phyloP scores from a whole-genome alignment of 176 grass and related monocot genomes.

The Hsuehochloa calcarea region DNA sequence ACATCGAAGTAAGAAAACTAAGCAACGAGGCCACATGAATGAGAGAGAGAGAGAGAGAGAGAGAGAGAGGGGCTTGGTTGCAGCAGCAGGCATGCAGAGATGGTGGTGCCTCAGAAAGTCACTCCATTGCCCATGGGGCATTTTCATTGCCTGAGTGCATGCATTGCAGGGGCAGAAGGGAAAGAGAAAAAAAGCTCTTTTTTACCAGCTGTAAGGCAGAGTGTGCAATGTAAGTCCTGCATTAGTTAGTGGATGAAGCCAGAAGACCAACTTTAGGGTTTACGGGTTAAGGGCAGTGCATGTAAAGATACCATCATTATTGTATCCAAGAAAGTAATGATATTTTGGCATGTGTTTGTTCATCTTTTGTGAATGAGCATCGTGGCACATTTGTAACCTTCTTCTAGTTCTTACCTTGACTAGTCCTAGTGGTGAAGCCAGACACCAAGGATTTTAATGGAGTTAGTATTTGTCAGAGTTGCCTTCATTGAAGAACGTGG shows the following conservation, averaged over 20 bases:
- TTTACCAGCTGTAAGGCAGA: constrained; percentile 59
- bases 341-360: constrained; percentile 36
- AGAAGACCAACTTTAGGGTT: constrained; percentile 64
- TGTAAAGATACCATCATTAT: constrained; percentile 52
- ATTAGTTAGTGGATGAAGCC: constrained; percentile 60
- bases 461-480: background rate
- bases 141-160: constrained; percentile 52
- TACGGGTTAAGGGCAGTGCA: constrained; percentile 36
- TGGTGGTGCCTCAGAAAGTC: constrained; percentile 43
- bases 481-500: background rate
- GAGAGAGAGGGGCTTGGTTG: background rate
- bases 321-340: constrained; percentile 33
- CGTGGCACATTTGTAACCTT: constrained; percentile 7
- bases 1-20: constrained; percentile 45
- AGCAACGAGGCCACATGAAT: constrained; percentile 34
- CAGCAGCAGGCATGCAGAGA: constrained; percentile 26
- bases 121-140: constrained; percentile 56
- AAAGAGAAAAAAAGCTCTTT: constrained; percentile 49
- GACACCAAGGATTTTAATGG: background rate
- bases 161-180: constrained; percentile 32
- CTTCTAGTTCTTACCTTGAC: constrained; percentile 9
- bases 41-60: constrained; percentile 21
- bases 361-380: constrained; percentile 26
- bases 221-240: constrained; percentile 53
- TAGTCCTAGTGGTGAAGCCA: background rate